Base-by-base conservation (phyloP, 1,284 basidiomycete genomes). In the Veloboletus limbatus region DNA sequence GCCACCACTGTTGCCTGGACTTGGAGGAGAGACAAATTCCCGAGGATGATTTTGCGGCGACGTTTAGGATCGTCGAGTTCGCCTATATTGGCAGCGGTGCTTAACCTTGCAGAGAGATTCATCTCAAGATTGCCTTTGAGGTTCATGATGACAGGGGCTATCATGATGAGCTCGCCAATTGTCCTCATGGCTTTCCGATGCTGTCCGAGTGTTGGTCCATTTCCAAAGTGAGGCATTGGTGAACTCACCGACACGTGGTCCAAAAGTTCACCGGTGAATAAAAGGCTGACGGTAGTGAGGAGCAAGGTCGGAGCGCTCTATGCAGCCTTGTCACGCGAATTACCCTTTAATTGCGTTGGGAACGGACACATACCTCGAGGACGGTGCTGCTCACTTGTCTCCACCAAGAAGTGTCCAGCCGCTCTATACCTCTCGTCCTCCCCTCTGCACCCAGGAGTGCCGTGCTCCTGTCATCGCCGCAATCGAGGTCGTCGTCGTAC, bases 41-140 rank as follows among this genome's bases (percentile, higher is more conserved):
- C 93, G 1, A 82, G 58, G 30, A 98, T 78, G 44, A 97, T 81
- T 3, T 74, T 68, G 8, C 81, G 77, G 11, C 91, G 80, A 8
- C 76, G 77, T 3, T 68, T 62, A 0, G 82, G 80, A 17, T 84
- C 78, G 63, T 97, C 93, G 6, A 98, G 81, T 54, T 94, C 85
- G 43, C 95, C 94, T 38, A 95, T 85, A 58, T 97, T 92, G 26
- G 81, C 83, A 4, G 84, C 80, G 2, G 88, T 90, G 4, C 81
- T 79, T 13, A 89, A 70, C n/a, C 86, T 76, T 3, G 87, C 85
- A 10, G 85, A 88, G 11, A 90, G 80, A 54, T 94, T 95, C 90
- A 96, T 95, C 69, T 96, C 94, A 36, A 98, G 79, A 58, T 97
- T 97, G 14, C 96, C 96, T 64, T 97, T 97, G 52, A 99, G 81